These are phyloP conservation scores for Rhizopogon sp. DNA, from an alignment of 768 basidiomycete genomes.

Conservation along the genomic window DNA sequence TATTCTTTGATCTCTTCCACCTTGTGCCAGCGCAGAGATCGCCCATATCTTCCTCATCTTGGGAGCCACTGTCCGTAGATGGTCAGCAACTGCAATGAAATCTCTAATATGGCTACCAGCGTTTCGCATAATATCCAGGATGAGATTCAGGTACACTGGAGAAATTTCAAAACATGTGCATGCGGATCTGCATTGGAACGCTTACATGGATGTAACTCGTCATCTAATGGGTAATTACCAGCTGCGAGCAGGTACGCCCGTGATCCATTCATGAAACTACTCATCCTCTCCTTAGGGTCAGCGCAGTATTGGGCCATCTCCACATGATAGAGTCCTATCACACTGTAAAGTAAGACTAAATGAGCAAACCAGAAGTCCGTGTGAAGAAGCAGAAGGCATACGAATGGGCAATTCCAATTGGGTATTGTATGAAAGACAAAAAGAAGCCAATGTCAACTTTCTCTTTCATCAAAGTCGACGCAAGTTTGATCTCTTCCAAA, in stretches of 20 bases:
- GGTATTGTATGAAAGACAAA: constrained; percentile 13
- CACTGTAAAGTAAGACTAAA: background rate
- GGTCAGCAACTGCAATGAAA: background rate
- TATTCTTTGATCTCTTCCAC: constrained; percentile 3
- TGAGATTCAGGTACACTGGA: background rate
- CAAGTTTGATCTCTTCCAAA: constrained; percentile 3
- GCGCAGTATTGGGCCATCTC: background rate
- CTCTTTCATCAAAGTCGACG: background rate
- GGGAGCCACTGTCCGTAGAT: background rate
- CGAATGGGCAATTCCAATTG: background rate
- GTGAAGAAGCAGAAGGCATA: too few relatives aligned
- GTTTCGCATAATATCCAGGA: background rate
- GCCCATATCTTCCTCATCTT: constrained; percentile 9
- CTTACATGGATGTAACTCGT: constrained; percentile 12
- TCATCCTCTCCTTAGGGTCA: background rate
- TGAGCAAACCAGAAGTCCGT: too few relatives aligned
- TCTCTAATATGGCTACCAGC: background rate
- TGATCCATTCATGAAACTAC: background rate
- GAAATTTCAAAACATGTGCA: background rate
- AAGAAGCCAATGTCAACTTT: constrained; percentile 6
- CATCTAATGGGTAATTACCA: constrained; percentile 9
- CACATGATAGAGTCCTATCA: constrained; percentile 3
- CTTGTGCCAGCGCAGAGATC: background rate
- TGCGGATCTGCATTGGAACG: background rate
- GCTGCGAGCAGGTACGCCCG: constrained; percentile 11